phyloP scores from a whole-genome alignment of 352 stramenopile species.

The Pythium folliculosum region DNA sequence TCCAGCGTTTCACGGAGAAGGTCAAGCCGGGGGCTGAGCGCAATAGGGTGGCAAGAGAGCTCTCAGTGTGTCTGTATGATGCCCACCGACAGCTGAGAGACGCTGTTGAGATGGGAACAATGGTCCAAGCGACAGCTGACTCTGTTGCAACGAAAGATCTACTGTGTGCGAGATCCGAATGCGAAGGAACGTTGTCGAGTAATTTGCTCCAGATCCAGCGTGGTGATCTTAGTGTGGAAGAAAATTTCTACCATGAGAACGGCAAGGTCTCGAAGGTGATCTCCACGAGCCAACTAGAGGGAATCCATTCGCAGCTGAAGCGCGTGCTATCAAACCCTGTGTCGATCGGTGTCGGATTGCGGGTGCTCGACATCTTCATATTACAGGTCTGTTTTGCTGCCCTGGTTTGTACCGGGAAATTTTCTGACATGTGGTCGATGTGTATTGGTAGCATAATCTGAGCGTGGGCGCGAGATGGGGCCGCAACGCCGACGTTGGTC shows the following conservation, averaged over 20 bases:
- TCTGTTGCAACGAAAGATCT: background rate
- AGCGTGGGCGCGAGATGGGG: background rate
- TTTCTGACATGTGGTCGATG: background rate
- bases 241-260: conserved; percentile 10
- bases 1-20: conserved; percentile 11
- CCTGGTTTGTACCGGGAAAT: background rate
- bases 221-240: background rate
- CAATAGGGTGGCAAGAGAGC: background rate
- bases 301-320: conserved; percentile 9
- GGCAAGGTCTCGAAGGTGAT: conserved; percentile 2
- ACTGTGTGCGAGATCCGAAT: background rate
- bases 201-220: conserved; percentile 10
- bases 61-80: background rate
- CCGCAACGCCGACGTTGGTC: background rate
- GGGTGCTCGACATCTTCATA: conserved; percentile 13
- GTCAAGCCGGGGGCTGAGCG: background rate
- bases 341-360: conserved; percentile 6
- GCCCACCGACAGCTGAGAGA: background rate
- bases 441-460: conserved; percentile 6
- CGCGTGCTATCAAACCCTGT: conserved; percentile 5
- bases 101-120: background rate
- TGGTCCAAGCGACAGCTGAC: background rate
- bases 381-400: conserved; percentile 1
- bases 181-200: background rate
- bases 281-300: conserved; percentile 11